Conservation (phyloP, 352 stramenopile species). For the Stephanocyclus meneghinianus region DNA sequence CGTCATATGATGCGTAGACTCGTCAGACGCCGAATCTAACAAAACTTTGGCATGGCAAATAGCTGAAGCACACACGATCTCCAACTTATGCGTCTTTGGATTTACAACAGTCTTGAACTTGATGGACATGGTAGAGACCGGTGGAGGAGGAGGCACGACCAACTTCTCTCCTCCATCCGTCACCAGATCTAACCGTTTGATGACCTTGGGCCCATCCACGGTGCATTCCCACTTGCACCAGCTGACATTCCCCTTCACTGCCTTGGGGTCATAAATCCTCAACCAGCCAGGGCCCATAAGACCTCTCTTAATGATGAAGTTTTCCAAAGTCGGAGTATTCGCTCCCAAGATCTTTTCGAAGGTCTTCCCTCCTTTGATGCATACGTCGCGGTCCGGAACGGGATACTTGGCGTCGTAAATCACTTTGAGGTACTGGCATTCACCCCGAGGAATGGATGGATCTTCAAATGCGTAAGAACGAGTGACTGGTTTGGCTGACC, state of each 20-base stretch:
- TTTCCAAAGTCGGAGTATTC: slow-evolving; percentile 91
- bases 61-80: slow-evolving; percentile 88
- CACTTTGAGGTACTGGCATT: slow-evolving; percentile 96
- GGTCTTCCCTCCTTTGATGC: slow-evolving; percentile 86
- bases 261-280: slow-evolving; percentile 88
- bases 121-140: slow-evolving; percentile 93
- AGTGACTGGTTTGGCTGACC: slow-evolving; percentile 92
- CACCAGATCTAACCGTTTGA: slow-evolving; percentile 84
- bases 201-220: slow-evolving; percentile 89
- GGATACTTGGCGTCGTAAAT: slow-evolving; percentile 93
- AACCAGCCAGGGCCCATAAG: slow-evolving; percentile 98
- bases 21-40: slow-evolving; percentile 70
- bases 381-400: slow-evolving; percentile 84
- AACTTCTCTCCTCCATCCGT: slow-evolving; percentile 26
- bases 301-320: slow-evolving; percentile 95
- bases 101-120: slow-evolving; percentile 98
- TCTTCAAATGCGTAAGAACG: slow-evolving; percentile 98
- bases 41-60: slow-evolving; percentile 82
- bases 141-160: slow-evolving; percentile 84
- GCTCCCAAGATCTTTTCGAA: slow-evolving; percentile 95
- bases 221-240: slow-evolving; percentile 94
- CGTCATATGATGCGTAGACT: slow-evolving; percentile 60
- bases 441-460: slow-evolving; percentile 89
- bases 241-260: slow-evolving; percentile 65
- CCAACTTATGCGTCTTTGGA: slow-evolving; percentile 92